Conservation (phyloP, 441 rosid genomes). For the Bruguiera hainesii region DNA sequence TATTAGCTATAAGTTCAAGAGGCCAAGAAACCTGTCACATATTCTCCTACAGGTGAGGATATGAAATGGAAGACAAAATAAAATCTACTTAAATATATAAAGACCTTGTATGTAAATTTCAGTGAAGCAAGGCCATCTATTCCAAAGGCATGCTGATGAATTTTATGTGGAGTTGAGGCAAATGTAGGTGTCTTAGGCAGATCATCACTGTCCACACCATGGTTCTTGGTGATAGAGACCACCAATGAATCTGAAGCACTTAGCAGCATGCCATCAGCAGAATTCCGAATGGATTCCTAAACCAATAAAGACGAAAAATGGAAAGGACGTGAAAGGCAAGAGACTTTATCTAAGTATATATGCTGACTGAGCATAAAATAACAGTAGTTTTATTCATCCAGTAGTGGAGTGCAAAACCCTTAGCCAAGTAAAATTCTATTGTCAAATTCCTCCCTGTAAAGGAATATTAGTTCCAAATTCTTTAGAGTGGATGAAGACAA, state of each 20-base stretch:
- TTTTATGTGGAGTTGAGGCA: slow-evolving; percentile 52
- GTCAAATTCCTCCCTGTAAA: slow-evolving; percentile 7
- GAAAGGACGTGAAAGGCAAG: slow-evolving; percentile 15
- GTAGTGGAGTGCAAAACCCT: slow-evolving; percentile 5
- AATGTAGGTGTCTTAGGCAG: slow-evolving; percentile 38
- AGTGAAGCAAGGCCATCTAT: slow-evolving; percentile 75
- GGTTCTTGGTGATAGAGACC: slow-evolving; percentile 58
- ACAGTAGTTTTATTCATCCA: slow-evolving; percentile 8
- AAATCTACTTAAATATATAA: slow-evolving; percentile 12
- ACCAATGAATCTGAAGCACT: slow-evolving; percentile 82
- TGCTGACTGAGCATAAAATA: slow-evolving; percentile 3
- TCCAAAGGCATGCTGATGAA: slow-evolving; percentile 47
- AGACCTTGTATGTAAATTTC: slow-evolving; percentile 83
- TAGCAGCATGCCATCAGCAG: slow-evolving; percentile 79
- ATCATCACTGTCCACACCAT: slow-evolving; percentile 49
- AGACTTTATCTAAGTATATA: background rate
- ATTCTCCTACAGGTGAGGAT: slow-evolving; percentile 6
- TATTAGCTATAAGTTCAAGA: slow-evolving; percentile 88
- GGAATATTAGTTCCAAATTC: background rate
- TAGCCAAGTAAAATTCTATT: slow-evolving; percentile 11
- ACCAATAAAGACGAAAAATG: slow-evolving; percentile 15
- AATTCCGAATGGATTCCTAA: slow-evolving; percentile 94
- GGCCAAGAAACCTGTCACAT: slow-evolving; percentile 90
- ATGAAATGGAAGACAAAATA: slow-evolving; percentile 5
- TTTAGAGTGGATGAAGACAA: background rate